Evolutionary conservation across 1,284 basidiomycete genomes (phyloP).

Genomic region (Vanrija pseudolonga): DNA sequence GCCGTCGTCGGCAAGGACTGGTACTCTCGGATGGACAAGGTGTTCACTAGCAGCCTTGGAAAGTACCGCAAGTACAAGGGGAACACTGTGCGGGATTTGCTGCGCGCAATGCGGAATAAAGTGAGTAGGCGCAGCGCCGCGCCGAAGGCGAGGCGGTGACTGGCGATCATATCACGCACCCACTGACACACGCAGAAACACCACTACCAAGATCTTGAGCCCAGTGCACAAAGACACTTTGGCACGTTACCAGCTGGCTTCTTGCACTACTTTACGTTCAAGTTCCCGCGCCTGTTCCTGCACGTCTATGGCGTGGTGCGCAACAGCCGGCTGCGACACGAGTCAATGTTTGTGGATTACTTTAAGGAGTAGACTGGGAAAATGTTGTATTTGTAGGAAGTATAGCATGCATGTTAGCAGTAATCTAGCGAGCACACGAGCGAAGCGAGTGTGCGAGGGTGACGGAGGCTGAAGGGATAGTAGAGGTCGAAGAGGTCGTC

Average conservation of each 20-base stretch:
- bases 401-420: too few relatives aligned
- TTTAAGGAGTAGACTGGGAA: slow-evolving; percentile 49
- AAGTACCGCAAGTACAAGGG: slow-evolving; percentile 97
- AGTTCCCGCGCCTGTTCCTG: slow-evolving; percentile 86
- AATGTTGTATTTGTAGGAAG: too few relatives aligned
- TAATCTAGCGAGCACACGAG: too few relatives aligned
- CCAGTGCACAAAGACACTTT: slow-evolving; percentile 78
- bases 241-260: slow-evolving; percentile 90
- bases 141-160: not conserved
- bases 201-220: slow-evolving; percentile 86
- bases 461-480: too few relatives aligned
- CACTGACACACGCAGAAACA: slow-evolving; percentile 68
- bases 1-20: slow-evolving; percentile 79
- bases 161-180: not conserved
- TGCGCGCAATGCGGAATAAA: slow-evolving; percentile 93
- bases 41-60: slow-evolving; percentile 88
- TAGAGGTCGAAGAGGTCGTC: too few relatives aligned
- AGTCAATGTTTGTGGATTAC: slow-evolving; percentile 81
- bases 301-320: slow-evolving; percentile 80
- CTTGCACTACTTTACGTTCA: slow-evolving; percentile 82
- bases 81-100: slow-evolving; percentile 79
- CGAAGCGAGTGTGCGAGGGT: too few relatives aligned
- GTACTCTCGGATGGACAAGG: slow-evolving; percentile 77
- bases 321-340: slow-evolving; percentile 62
- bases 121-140: too few relatives aligned